Percentiles rank a stretch among this genome's conserved stretches.
phyloP scores from a whole-genome alignment of 495 filamentous ascomycete genomes.

The Glutinoglossum americanum region DNA sequence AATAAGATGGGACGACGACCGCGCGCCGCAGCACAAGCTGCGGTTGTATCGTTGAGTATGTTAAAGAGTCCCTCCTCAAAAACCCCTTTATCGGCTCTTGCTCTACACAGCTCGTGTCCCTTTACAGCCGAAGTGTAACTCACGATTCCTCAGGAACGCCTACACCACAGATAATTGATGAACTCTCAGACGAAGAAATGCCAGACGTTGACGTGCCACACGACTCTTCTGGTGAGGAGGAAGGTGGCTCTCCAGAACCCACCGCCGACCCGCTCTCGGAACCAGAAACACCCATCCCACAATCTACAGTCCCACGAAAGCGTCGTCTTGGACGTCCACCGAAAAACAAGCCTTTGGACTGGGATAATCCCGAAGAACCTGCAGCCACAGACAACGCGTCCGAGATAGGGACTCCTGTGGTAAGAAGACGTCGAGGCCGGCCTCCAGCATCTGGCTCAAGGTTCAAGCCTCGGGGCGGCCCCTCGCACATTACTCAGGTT shows the following conservation, averaged over 20 bases:
- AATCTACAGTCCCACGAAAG: slow-evolving; percentile 42
- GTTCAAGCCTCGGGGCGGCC: slow-evolving; percentile 44
- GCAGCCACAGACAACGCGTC: slow-evolving; percentile 31
- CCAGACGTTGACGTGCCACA: slow-evolving; percentile 11
- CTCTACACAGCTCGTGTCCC: background rate
- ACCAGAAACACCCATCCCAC: slow-evolving; percentile 6
- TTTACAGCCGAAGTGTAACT: background rate
- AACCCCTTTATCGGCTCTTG: background rate
- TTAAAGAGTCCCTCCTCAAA: background rate
- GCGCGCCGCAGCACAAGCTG: slow-evolving; percentile 3
- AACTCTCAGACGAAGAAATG: slow-evolving; percentile 15
- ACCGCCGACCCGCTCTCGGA: slow-evolving; percentile 10
- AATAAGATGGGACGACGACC: slow-evolving; percentile 3
- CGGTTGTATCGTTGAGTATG: slow-evolving; percentile 3
- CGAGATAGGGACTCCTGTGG: slow-evolving; percentile 31
- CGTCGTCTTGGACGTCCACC: slow-evolving; percentile 70
- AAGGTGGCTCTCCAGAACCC: slow-evolving; percentile 12
- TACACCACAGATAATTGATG: slow-evolving; percentile 8
- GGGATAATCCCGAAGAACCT: slow-evolving; percentile 37
- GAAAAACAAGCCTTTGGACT: slow-evolving; percentile 59
- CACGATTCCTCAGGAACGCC: slow-evolving; percentile 4
- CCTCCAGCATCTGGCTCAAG: slow-evolving; percentile 43
- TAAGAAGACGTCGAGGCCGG: slow-evolving; percentile 41
- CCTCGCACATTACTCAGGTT: slow-evolving; percentile 56
- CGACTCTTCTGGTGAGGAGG: slow-evolving; percentile 12